A percentile compares a stretch with the other conserved stretches of the same genome.
Evolutionary conservation across 352 stramenopile species (phyloP).

Genomic region (Globisporangium mamillatum): DNA sequence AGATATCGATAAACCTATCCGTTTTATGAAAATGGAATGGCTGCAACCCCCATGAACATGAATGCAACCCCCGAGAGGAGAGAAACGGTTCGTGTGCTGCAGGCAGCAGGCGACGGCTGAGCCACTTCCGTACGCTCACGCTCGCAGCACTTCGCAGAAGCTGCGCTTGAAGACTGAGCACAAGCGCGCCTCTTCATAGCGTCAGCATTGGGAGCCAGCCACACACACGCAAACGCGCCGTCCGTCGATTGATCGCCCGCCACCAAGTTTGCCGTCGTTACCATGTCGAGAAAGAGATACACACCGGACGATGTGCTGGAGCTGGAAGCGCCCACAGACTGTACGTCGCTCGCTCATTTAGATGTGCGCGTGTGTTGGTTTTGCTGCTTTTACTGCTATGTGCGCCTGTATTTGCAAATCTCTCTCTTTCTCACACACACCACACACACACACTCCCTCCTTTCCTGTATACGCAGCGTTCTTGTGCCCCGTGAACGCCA

Average conservation of each 20-base stretch:
- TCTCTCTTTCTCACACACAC: slow-evolving; percentile 3
- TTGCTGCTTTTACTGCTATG: background rate
- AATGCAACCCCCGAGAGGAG: background rate
- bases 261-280: background rate
- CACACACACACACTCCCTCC: background rate
- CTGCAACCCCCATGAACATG: no score
- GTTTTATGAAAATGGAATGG: no score
- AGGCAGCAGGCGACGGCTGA: background rate
- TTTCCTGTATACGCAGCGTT: slow-evolving; percentile 57
- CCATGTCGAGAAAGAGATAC: slow-evolving; percentile 71
- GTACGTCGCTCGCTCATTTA: slow-evolving; percentile 28
- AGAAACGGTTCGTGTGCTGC: background rate
- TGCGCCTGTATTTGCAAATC: background rate
- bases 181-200: background rate
- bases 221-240: background rate
- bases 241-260: background rate
- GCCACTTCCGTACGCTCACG: background rate
- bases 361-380: background rate
- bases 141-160: background rate
- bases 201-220: background rate
- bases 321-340: slow-evolving; percentile 69
- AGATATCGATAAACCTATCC: no score
- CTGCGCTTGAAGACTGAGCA: background rate
- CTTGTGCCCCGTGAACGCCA: slow-evolving; percentile 91
- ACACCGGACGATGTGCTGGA: slow-evolving; percentile 83